Conservation (phyloP, 495 filamentous ascomycete species). For the Platismatia glauca region DNA sequence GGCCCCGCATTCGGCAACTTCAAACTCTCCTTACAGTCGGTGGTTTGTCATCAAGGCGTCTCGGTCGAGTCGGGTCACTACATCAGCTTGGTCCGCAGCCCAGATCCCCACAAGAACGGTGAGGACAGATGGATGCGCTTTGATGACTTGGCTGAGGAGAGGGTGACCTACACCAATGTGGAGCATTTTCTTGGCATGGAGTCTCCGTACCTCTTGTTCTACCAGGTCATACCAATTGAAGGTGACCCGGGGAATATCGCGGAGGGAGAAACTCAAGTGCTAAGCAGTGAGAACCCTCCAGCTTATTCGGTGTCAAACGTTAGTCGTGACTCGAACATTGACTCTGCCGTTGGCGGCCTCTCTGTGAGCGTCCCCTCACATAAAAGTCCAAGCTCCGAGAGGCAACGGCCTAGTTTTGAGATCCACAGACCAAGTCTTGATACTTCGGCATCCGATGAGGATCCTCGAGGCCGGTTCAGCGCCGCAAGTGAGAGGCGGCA, state of each 20-base stretch:
- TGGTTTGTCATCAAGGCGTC: conserved; percentile 83
- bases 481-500: conserved; percentile 10
- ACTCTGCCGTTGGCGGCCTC: conserved; percentile 18
- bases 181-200: conserved; percentile 68
- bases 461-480: conserved; percentile 17
- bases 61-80: conserved; percentile 92
- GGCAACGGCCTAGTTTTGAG: conserved; percentile 15
- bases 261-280: conserved; percentile 42
- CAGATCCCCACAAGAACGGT: conserved; percentile 39
- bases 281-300: conserved; percentile 44
- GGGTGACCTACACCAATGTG: conserved; percentile 69
- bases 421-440: conserved; percentile 32
- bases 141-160: conserved; percentile 68
- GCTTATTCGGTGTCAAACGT: conserved; percentile 47
- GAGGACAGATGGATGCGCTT: conserved; percentile 75
- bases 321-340: conserved; percentile 29
- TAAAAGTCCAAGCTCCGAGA: neutral
- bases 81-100: conserved; percentile 62
- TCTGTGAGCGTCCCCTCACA: neutral
- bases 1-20: conserved; percentile 69
- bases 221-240: conserved; percentile 81
- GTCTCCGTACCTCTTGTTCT: conserved; percentile 90
- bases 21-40: conserved; percentile 79
- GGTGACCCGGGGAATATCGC: conserved; percentile 52
- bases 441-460: conserved; percentile 12